Evolutionary conservation across 495 filamentous ascomycete genomes (phyloP), one percentile per base, ranked within the genome.

Genomic region (Aspergillus leporis): DNA sequence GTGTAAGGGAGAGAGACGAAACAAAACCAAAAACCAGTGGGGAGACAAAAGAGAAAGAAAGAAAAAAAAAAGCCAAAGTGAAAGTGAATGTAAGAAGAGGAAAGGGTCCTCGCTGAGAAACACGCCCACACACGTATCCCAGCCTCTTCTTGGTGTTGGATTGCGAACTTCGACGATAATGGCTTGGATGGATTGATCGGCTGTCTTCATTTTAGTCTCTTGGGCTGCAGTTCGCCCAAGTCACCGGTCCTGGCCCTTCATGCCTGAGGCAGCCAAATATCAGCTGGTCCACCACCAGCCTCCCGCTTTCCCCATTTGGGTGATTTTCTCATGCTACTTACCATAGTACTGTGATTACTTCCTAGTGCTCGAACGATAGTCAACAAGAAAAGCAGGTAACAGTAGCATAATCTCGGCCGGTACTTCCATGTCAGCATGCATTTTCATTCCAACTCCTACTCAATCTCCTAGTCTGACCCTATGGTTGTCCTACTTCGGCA

Each of bases 1-100:
- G 59, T 51, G 55, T 45, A 51, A 58, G 60, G 50, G 53, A 47
- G 34, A 53, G 31, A 23, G 54, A 56, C 50, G 49, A 55, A 36
- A 30, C 40, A 31, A 55, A 34, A 55, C 16, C 30, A 21, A 45
- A 19, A 46, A 31, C 14, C 12, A 41, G 38, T 41, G 30, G n/a
- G 40, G 41, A 50, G 41, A 22, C 25, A 34, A 54, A 46, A 34
- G 55, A 38, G 56, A 31, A 45, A 61, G 32, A 23, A 34, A 46
- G 14, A 22, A 22, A 43, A 47, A 49, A 49, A 56, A 32, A 40
- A 38, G 21, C 41, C 34, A 43, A 40, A 52, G 12, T 1, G 21
- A 8, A 23, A 47, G 43, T 47, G 43, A 47, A 47, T 22, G 43
- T 23, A 47, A 22, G 43, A 47, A n/a, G 7, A 47, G 21, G 43